Conservation (phyloP, 768 basidiomycete genomes). For the Leccinum rimulosum region DNA sequence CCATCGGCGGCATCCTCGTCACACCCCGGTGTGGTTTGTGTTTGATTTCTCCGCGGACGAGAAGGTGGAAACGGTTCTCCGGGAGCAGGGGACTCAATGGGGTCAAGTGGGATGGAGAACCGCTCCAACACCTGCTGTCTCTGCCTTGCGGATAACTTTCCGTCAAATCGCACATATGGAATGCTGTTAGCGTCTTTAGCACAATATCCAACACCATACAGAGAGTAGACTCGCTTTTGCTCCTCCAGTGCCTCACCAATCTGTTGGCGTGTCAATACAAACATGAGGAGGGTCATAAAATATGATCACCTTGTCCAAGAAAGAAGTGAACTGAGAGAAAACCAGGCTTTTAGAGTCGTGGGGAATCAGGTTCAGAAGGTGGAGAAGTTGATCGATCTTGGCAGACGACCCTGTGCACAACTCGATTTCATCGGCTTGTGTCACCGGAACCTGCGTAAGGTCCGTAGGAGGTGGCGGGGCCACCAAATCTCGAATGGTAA, state of each 20-base stretch:
- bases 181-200: conserved; percentile 46
- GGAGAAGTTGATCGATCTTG: conserved; percentile 80
- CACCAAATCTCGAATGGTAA: conserved; percentile 54
- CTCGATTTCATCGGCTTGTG: conserved; percentile 39
- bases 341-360: conserved; percentile 76
- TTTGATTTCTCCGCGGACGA: conserved; percentile 4
- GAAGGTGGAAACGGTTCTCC: conserved; percentile 15
- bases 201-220: neutral
- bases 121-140: conserved; percentile 73
- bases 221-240: conserved; percentile 46
- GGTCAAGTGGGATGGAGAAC: conserved; percentile 68
- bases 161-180: conserved; percentile 78
- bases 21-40: conserved; percentile 1
- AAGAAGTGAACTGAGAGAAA: conserved; percentile 88
- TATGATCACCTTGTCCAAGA: conserved; percentile 65
- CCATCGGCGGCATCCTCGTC: conserved; percentile 23
- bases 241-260: conserved; percentile 68
- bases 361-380: conserved; percentile 69
- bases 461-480: conserved; percentile 65
- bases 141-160: conserved; percentile 76
- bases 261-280: conserved; percentile 35
- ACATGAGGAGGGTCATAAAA: neutral
- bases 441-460: conserved; percentile 57
- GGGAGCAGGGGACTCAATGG: conserved; percentile 23
- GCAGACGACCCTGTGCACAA: conserved; percentile 64